These are phyloP conservation scores for Agaricales sp. DNA, from an alignment of 1,284 basidiomycete species.

Conservation along the genomic window DNA sequence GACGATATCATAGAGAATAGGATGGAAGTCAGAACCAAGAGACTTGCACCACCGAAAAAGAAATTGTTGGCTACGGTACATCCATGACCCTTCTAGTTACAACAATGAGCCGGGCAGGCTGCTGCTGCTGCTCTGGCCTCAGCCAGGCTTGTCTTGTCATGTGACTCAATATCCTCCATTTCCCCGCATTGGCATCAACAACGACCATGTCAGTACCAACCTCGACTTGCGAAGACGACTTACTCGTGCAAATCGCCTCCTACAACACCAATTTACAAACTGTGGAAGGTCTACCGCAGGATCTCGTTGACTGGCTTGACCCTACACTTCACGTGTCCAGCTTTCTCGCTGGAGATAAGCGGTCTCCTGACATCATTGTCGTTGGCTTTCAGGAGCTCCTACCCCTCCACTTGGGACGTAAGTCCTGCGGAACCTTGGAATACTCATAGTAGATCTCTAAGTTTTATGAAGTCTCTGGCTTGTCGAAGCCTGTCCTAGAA, in stretches of 20 bases:
- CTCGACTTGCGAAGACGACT: constrained; percentile 19
- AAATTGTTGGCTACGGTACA: background rate
- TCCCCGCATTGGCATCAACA: no score
- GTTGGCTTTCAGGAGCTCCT: constrained; percentile 87
- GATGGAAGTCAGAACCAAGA: background rate
- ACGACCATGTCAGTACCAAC: background rate
- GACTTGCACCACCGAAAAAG: background rate
- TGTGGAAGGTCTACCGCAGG: constrained; percentile 45
- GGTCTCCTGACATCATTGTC: constrained; percentile 74
- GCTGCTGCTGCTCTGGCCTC: no score
- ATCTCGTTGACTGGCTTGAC: constrained; percentile 75
- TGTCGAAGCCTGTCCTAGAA: constrained; percentile 52
- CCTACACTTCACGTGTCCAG: constrained; percentile 68
- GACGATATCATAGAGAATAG: no score
- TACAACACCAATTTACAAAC: constrained; percentile 79
- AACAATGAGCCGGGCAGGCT: no score
- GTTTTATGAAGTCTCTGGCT: constrained; percentile 40
- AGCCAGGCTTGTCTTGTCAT: no score
- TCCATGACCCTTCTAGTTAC: background rate
- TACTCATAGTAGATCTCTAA: background rate
- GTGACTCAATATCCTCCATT: no score
- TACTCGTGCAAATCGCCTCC: constrained; percentile 72
- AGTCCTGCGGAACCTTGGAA: constrained; percentile 34
- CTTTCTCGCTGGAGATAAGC: constrained; percentile 49
- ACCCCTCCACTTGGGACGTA: constrained; percentile 63